Evolutionary conservation across 2,329 filamentous ascomycete genomes (phyloP).

Genomic region (Colletotrichum kahawae): DNA sequence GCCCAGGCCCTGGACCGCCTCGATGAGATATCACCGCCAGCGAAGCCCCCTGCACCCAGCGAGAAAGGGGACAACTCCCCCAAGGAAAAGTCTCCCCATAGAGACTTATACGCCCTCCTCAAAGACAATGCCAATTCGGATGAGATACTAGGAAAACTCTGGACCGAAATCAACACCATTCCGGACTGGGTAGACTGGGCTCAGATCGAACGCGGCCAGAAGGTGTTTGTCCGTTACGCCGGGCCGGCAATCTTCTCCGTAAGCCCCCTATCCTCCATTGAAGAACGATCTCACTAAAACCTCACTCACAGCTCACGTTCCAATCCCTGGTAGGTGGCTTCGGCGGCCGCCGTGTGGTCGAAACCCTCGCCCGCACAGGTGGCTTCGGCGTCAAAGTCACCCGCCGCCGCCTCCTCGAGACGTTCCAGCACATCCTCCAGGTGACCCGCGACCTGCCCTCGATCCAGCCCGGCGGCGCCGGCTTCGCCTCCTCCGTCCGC

Average conservation of each 20-base stretch:
- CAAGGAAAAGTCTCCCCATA: constrained; percentile 32
- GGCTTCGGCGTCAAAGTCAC: constrained; percentile 75
- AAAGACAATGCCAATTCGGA: constrained; percentile 62
- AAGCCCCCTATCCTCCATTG: constrained; percentile 20
- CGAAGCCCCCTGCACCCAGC: constrained; percentile 29
- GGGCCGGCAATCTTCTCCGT: constrained; percentile 67
- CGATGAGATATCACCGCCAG: constrained; percentile 62
- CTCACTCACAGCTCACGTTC: constrained; percentile 55
- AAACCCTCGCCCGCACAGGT: constrained; percentile 75
- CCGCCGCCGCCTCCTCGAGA: constrained; percentile 68
- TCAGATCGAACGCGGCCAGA: constrained; percentile 76
- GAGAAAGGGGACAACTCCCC: constrained; percentile 35
- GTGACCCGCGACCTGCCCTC: constrained; percentile 68
- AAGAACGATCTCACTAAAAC: constrained; percentile 30
- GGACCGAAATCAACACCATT: constrained; percentile 69
- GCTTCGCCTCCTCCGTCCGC: constrained; percentile 64
- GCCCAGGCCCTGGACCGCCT: constrained; percentile 69
- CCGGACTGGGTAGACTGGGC: constrained; percentile 81
- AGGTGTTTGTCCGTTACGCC: constrained; percentile 79
- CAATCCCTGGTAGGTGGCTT: constrained; percentile 72
- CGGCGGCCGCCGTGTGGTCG: constrained; percentile 75
- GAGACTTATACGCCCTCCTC: constrained; percentile 70
- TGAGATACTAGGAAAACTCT: constrained; percentile 60
- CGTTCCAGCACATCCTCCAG: constrained; percentile 77
- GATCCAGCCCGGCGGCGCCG: constrained; percentile 71